Conservation (phyloP, 805 yeast species). For the Metschnikowia santaceciliae region DNA sequence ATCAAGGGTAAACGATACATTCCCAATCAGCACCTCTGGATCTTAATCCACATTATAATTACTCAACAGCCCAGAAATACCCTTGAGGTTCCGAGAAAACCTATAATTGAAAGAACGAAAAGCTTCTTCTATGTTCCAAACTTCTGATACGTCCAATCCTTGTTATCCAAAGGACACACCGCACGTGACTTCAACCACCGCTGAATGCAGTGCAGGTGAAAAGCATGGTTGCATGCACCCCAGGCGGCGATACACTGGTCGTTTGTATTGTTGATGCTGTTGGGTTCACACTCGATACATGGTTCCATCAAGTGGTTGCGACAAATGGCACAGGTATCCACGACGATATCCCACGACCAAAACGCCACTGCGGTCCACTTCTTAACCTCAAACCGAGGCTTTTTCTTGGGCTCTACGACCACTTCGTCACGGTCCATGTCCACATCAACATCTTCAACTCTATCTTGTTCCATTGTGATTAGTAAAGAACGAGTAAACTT, state of each 20-base stretch:
- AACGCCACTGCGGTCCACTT: constrained; percentile 99
- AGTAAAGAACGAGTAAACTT: neutral
- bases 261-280: constrained; percentile 50
- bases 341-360: constrained; percentile 97
- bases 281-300: constrained; percentile 94
- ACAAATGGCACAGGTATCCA: constrained; percentile 97
- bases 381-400: constrained; percentile 85
- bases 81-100: too few species aligned
- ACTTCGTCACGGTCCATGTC: constrained; percentile 18
- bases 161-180: constrained; percentile 93
- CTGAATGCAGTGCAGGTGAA: constrained; percentile 94
- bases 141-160: constrained; percentile 74
- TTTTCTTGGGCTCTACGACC: constrained; percentile 25
- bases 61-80: too few species aligned
- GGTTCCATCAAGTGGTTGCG: constrained; percentile 98
- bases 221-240: constrained; percentile 98
- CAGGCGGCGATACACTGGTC: constrained; percentile 92
- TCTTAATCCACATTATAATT: too few species aligned
- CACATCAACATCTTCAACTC: constrained; percentile 7
- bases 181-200: constrained; percentile 94
- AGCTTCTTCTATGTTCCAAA: constrained; percentile 53
- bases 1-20: too few species aligned
- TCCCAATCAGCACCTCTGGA: too few species aligned
- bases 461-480: constrained; percentile 2
- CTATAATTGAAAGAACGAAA: neutral